Percentiles rank a stretch among this genome's conserved stretches.
Conservation (phyloP, 192 early-diverging fungal species). For the Linderina pennispora region DNA sequence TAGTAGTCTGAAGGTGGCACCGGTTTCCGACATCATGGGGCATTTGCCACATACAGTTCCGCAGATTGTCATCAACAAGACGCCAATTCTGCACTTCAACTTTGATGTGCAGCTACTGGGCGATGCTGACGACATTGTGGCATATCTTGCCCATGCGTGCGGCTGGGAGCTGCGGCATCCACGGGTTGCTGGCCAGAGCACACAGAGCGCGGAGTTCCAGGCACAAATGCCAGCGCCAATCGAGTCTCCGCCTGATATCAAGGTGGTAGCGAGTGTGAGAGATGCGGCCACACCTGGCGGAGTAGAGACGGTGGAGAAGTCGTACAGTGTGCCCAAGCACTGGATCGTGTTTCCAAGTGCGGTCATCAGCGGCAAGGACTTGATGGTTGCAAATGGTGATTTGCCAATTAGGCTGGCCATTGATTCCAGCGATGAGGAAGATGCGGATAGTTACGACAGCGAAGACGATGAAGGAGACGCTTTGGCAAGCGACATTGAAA, state of each 20-base stretch:
- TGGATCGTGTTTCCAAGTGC: slow-evolving; percentile 45
- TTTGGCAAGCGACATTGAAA: too few relatives aligned
- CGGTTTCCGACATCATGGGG: slow-evolving; percentile 86
- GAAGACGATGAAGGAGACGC: background rate
- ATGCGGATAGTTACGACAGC: slow-evolving; percentile 5
- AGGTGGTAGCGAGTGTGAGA: slow-evolving; percentile 4
- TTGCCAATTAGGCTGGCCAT: slow-evolving; percentile 21
- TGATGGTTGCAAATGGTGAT: slow-evolving; percentile 31
- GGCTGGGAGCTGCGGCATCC: slow-evolving; percentile 72
- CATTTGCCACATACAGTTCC: slow-evolving; percentile 77
- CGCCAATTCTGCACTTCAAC: slow-evolving; percentile 74
- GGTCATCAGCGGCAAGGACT: slow-evolving; percentile 27
- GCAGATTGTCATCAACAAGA: slow-evolving; percentile 89
- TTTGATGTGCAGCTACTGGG: slow-evolving; percentile 91
- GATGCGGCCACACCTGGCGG: background rate
- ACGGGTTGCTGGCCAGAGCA: slow-evolving; percentile 55
- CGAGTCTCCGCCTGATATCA: slow-evolving; percentile 4
- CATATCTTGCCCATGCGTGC: slow-evolving; percentile 62
- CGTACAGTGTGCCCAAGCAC: slow-evolving; percentile 22
- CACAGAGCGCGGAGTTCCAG: slow-evolving; percentile 33
- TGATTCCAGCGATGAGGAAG: slow-evolving; percentile 24
- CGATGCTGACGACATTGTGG: slow-evolving; percentile 77
- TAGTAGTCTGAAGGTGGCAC: slow-evolving; percentile 89
- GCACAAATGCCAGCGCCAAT: background rate
- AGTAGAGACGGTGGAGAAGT: slow-evolving; percentile 4